phyloP scores from a whole-genome alignment of 768 basidiomycete species.

The Trametes cubensis region DNA sequence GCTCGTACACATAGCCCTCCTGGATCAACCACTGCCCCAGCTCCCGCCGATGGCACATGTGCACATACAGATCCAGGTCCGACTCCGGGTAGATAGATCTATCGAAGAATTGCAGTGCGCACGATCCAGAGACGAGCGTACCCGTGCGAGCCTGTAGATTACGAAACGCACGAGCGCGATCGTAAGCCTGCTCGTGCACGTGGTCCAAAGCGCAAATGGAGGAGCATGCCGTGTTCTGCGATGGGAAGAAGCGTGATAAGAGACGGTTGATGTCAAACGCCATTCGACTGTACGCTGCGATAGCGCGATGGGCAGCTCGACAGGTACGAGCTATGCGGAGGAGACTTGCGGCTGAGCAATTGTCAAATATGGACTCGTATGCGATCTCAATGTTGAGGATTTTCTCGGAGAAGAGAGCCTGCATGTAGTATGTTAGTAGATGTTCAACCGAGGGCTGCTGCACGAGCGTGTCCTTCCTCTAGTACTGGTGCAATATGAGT shows the following conservation, averaged over 20 bases:
- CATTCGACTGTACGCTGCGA: conserved; percentile 29
- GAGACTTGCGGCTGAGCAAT: conserved; percentile 20
- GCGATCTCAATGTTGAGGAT: conserved; percentile 21
- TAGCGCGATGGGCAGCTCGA: conserved; percentile 20
- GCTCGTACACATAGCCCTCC: conserved; percentile 37
- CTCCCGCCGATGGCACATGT: conserved; percentile 36
- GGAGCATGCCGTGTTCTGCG: conserved; percentile 30
- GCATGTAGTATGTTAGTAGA: too few species aligned
- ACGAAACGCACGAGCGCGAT: conserved; percentile 43
- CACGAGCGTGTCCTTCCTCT: too few species aligned
- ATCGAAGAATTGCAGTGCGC: conserved; percentile 56
- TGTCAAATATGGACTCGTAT: conserved; percentile 21
- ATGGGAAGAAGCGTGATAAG: conserved; percentile 40
- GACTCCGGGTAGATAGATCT: conserved; percentile 44
- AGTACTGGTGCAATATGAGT: too few species aligned
- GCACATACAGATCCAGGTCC: conserved; percentile 55
- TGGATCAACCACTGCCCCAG: conserved; percentile 41
- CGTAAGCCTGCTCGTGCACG: conserved; percentile 38
- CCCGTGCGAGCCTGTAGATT: conserved; percentile 45
- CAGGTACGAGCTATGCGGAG: conserved; percentile 21
- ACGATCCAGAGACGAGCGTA: conserved; percentile 54
- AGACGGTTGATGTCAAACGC: conserved; percentile 41
- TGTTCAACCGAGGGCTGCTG: too few species aligned
- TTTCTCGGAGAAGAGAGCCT: conserved; percentile 14
- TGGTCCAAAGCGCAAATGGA: conserved; percentile 30